Base-by-base conservation (phyloP, 306 rosid species). In the Rosa chinensis region DNA sequence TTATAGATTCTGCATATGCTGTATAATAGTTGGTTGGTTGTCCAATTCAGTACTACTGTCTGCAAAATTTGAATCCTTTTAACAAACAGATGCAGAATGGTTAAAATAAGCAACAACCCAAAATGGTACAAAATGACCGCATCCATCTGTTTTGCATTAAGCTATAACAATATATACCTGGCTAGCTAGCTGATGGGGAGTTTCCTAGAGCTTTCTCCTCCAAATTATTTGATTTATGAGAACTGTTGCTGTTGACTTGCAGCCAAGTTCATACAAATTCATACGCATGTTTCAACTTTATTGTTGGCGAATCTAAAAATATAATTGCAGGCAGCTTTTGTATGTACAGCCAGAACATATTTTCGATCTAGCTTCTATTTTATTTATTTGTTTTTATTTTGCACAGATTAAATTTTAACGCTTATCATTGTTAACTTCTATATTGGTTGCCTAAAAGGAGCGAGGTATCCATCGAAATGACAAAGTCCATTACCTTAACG, bases 51-150 rank as follows among this genome's bases (percentile, higher is more conserved):
- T 25, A 61, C 2, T 66, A 16, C 21, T 39, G 47, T 40, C 28
- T 17, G 71, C 48, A 39, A 43, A 66, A 10, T 66, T 66, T 20
- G 71, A 66, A 66, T 66, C 71, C 8, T 66, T 66, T 20, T 66
- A 32, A 35, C 25, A 66, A 9, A 1, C 10, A 28, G 20, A 37
- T 37, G 39, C 8, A 39, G 21, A 40, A 39, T 14, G 48, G 72
- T 66, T 40, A 66, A 66, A 66, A 16, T 37, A 37, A 35, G 45
- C 10, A 37, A 35, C 23, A 35, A 37, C 47, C 70, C 47, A 32
- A 32, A 37, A 39, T 17, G 48, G 48, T 40, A 66, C 48, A 35
- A 13, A 28, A 16, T 40, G 25, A 66, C 47, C 14, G 3, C 23
- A 66, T 42, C 44, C 8, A 1, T 66, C 43, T 37, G 21, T 32